A percentile compares a stretch with the other conserved stretches of the same genome.
Evolutionary conservation across 2,329 filamentous ascomycete genomes (phyloP).

Genomic region (Elsinoe arachidis): DNA sequence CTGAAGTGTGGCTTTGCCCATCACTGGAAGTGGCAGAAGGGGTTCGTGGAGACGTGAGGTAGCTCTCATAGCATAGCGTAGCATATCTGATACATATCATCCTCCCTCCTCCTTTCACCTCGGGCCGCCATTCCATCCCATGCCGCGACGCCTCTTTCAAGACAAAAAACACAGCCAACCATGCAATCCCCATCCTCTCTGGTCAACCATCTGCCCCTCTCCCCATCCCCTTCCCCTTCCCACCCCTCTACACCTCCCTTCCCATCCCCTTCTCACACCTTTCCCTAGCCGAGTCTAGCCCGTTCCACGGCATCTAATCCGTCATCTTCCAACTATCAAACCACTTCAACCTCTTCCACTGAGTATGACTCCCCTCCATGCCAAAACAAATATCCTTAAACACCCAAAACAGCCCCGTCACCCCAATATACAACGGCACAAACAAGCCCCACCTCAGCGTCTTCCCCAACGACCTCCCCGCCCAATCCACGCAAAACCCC

Average conservation of each 20-base stretch:
- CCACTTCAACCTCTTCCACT: conserved; percentile 94
- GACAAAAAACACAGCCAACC: neutral
- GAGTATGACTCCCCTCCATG: conserved; percentile 73
- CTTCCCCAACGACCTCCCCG: conserved; percentile 58
- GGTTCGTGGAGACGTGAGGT: too few species aligned
- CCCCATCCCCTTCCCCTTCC: neutral
- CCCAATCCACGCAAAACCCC: conserved; percentile 84
- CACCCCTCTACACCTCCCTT: neutral
- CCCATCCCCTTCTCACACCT: neutral
- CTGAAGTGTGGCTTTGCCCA: too few species aligned
- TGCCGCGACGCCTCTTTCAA: neutral
- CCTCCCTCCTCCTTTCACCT: neutral
- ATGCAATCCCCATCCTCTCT: neutral
- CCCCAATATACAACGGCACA: conserved; percentile 59
- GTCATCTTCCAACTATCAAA: conserved; percentile 77
- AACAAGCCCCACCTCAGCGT: conserved; percentile 62
- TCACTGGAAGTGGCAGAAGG: too few species aligned
- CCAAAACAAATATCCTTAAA: conserved; percentile 96
- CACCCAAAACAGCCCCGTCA: conserved; percentile 75
- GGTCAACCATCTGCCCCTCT: neutral
- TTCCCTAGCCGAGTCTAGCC: too few species aligned
- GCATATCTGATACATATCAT: conserved; percentile 3
- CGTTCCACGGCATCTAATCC: conserved; percentile 43
- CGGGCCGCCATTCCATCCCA: too few species aligned
- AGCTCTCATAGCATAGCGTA: neutral